Evolutionary conservation across 805 yeast species (phyloP).

Genomic region (Schwanniomyces vanrijiae): DNA sequence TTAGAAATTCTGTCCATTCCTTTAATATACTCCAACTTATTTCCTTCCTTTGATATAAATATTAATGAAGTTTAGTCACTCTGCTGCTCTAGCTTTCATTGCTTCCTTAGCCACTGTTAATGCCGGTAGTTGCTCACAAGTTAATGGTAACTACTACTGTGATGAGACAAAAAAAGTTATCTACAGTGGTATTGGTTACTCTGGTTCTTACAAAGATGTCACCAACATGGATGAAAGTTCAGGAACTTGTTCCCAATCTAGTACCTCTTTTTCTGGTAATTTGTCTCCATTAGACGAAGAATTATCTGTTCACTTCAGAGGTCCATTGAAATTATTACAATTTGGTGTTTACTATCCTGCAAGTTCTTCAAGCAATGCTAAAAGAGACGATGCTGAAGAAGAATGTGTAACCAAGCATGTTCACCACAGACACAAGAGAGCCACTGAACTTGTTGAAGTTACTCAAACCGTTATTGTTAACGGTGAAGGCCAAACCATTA

Average conservation of each 20-base stretch:
- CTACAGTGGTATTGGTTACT: constrained; percentile 74
- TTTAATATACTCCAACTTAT: constrained; percentile 6
- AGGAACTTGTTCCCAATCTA: constrained; percentile 67
- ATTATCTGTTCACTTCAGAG: constrained; percentile 86
- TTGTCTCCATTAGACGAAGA: constrained; percentile 85
- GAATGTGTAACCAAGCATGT: constrained; percentile 49
- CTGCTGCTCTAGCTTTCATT: constrained; percentile 22
- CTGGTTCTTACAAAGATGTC: constrained; percentile 82
- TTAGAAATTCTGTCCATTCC: constrained; percentile 9
- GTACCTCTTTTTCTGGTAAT: constrained; percentile 63
- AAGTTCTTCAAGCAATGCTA: constrained; percentile 41
- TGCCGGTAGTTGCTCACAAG: constrained; percentile 40
- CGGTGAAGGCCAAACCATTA: constrained; percentile 47
- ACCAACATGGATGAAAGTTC: constrained; percentile 70
- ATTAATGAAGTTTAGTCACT: constrained; percentile 22
- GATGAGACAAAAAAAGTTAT: constrained; percentile 62
- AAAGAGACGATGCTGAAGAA: constrained; percentile 41
- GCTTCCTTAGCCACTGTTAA: constrained; percentile 18
- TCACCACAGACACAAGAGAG: constrained; percentile 58
- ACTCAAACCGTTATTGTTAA: constrained; percentile 79
- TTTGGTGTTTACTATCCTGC: constrained; percentile 88
- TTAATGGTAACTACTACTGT: constrained; percentile 85
- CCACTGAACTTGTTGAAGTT: constrained; percentile 65
- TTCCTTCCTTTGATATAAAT: constrained; percentile 8
- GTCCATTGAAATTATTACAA: constrained; percentile 76